Conservation (phyloP, 805 yeast genomes). For the Kodamaea laetipori region DNA sequence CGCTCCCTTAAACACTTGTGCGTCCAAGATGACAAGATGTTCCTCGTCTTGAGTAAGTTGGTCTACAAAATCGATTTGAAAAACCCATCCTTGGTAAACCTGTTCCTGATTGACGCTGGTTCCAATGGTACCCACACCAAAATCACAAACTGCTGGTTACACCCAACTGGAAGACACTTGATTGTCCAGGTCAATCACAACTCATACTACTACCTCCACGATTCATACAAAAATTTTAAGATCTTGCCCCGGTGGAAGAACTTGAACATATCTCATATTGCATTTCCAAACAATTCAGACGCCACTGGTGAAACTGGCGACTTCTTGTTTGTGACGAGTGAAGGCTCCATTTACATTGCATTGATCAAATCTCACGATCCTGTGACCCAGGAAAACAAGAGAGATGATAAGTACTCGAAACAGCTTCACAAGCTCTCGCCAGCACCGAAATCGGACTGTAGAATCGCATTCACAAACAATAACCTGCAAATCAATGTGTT, state of each 20-base stretch:
- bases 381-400: constrained; percentile 27
- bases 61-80: constrained; percentile 37
- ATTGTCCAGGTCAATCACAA: constrained; percentile 29
- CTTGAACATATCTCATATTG: constrained; percentile 26
- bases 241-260: constrained; percentile 35
- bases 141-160: constrained; percentile 37
- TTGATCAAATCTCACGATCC: constrained; percentile 32
- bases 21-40: constrained; percentile 41
- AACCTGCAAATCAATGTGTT: constrained; percentile 28
- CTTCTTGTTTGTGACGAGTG: constrained; percentile 32
- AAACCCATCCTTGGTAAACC: constrained; percentile 36
- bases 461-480: constrained; percentile 18
- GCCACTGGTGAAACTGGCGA: constrained; percentile 28
- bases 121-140: neutral
- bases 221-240: constrained; percentile 34
- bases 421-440: constrained; percentile 24
- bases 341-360: constrained; percentile 31
- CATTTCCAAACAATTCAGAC: constrained; percentile 20
- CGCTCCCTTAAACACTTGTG: constrained; percentile 26
- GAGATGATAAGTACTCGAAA: constrained; percentile 40
- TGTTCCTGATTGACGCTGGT: constrained; percentile 23
- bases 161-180: constrained; percentile 40
- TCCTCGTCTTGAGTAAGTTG: constrained; percentile 22
- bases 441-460: constrained; percentile 2
- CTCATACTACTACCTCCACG: constrained; percentile 34